These are phyloP conservation scores for Solanum hybrid DNA, from an alignment of 305 asterid genomes.

Conservation along the genomic window DNA sequence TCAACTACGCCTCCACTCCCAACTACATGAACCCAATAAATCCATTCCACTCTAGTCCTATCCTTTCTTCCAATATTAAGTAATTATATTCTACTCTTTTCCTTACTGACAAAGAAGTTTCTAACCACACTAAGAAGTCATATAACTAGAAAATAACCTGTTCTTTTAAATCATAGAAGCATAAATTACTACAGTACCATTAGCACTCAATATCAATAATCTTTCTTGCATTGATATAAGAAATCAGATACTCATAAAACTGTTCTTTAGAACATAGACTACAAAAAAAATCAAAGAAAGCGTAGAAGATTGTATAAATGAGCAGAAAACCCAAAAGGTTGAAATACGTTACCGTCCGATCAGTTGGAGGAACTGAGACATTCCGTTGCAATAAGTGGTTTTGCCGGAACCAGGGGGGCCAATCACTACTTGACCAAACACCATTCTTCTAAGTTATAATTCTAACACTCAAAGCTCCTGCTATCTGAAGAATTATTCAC, in stretches of 20 bases:
- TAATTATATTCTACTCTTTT: background rate
- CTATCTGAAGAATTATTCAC: background rate
- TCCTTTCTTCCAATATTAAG: background rate
- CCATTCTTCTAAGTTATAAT: constrained; percentile 29
- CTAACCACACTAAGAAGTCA: background rate
- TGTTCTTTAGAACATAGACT: background rate
- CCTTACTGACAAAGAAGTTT: background rate
- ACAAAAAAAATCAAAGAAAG: background rate
- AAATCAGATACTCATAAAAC: background rate
- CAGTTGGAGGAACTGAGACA: constrained; percentile 91
- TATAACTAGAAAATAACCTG: background rate
- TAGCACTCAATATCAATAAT: background rate
- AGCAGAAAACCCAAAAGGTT: background rate
- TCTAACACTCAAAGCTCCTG: background rate
- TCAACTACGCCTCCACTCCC: background rate
- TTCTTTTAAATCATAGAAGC: background rate
- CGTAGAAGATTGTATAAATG: background rate
- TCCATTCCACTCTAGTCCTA: background rate
- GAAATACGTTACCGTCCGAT: constrained; percentile 54
- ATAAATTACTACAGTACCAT: background rate
- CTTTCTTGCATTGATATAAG: background rate
- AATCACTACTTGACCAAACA: constrained; percentile 90
- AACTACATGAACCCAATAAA: background rate
- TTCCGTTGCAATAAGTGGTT: constrained; percentile 96
- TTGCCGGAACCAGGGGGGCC: constrained; percentile 99